Evolutionary conservation across 2,329 filamentous ascomycete species (phyloP).

Genomic region (Herpotrichia juniperi): DNA sequence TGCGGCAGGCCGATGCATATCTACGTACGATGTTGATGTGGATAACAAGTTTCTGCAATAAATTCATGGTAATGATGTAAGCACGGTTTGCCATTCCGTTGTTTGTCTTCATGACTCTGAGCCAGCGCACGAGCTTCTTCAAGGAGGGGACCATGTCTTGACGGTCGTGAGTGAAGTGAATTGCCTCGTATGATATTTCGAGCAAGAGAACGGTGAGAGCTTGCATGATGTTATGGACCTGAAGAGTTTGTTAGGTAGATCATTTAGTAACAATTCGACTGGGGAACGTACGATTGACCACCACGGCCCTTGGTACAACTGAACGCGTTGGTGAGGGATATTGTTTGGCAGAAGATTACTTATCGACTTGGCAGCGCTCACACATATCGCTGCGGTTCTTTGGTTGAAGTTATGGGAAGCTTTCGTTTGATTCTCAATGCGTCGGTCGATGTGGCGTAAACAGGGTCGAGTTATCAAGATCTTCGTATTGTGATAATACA

Average conservation of each 20-base stretch:
- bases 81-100: conserved; percentile 39
- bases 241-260: too few species aligned
- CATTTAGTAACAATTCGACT: too few species aligned
- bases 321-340: conserved; percentile 14
- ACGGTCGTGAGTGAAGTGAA: conserved; percentile 25
- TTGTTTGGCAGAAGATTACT: conserved; percentile 40
- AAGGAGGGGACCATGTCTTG: conserved; percentile 31
- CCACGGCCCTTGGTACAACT: conserved; percentile 41
- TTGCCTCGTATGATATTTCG: conserved; percentile 38
- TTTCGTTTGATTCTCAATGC: conserved; percentile 35
- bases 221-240: conserved; percentile 49
- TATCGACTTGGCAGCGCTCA: conserved; percentile 41
- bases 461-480: conserved; percentile 49
- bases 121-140: conserved; percentile 42
- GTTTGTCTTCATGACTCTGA: conserved; percentile 35
- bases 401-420: conserved; percentile 39
- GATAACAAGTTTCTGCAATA: conserved; percentile 20
- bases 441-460: conserved; percentile 42
- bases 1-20: not conserved
- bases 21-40: conserved; percentile 8
- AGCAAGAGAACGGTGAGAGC: conserved; percentile 44
- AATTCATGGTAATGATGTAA: conserved; percentile 23
- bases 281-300: too few species aligned
- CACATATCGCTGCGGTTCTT: conserved; percentile 37
- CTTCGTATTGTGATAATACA: conserved; percentile 27